A percentile compares a stretch with the other conserved stretches of the same genome.
Conservation (phyloP, 176 grass and related monocot genomes). For the Bromus sterilis region DNA sequence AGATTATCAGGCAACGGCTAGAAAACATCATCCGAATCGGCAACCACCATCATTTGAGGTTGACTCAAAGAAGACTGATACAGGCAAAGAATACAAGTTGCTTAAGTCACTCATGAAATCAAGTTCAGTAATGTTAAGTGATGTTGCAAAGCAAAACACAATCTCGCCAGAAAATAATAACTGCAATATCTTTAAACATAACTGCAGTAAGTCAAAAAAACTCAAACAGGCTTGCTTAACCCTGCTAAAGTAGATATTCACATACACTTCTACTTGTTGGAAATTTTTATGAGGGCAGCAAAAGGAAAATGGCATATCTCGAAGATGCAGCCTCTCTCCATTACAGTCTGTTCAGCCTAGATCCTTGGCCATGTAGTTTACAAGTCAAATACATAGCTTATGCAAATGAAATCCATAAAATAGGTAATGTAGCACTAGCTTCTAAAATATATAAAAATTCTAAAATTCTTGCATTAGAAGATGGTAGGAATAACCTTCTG, state of each 20-base stretch:
- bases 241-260: not conserved
- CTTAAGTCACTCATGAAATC: not conserved
- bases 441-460: not conserved
- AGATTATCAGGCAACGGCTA: conserved; percentile 93
- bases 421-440: not conserved
- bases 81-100: conserved; percentile 20
- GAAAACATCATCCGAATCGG: conserved; percentile 87
- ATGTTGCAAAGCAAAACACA: not conserved
- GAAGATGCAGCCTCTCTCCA: not conserved
- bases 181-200: too few relatives aligned
- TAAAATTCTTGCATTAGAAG: not conserved
- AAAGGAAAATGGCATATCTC: not conserved
- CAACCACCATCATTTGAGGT: conserved; percentile 94
- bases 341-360: not conserved
- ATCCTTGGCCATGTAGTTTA: not conserved
- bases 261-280: not conserved
- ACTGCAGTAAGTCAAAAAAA: not conserved
- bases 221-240: not conserved
- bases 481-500: not conserved
- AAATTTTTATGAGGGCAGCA: not conserved
- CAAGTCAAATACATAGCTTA: not conserved
- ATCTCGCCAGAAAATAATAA: not conserved
- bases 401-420: not conserved
- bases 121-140: not conserved
- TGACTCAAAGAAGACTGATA: conserved; percentile 85